Base-by-base conservation (phyloP, 2,329 filamentous ascomycete species). In the Fulvia fulva region DNA sequence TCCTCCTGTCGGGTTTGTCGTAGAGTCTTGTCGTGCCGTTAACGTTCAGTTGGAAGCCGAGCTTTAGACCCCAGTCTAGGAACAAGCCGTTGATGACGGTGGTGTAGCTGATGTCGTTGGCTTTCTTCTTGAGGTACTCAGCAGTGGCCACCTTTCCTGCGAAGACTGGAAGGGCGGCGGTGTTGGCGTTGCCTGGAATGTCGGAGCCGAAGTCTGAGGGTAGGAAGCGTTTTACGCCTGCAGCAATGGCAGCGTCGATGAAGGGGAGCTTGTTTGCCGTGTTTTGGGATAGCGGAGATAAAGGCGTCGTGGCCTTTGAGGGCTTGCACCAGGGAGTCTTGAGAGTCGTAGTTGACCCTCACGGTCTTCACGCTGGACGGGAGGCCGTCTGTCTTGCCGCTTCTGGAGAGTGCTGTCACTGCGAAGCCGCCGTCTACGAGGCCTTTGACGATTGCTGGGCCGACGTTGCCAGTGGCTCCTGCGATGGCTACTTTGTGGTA, bases 321-420 rank as follows among this genome's bases (percentile, higher is more conserved):
- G 0, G 73, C 75, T 6, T 59, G 41, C 9, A 69, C 65, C 30
- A 77, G 58, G 6, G 71, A 64, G 7, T 67, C 62, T 8, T 77
- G 72, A 8, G 80, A 72, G 19, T 74, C 64, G 68, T 84, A 84
- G 71, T 83, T 71, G 55, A 81, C 69, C 28, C 63, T 70, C 23
- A 70, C 73, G 19, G 76, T 67, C 7, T 67, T 66, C 45, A 80
- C 70, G 12, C 68, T 75, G 0, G 65, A 62, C 3, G 77, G 78
- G 1, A 82, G 70, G 0, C 62, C 72, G 55, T 65, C 45, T 1
- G 67, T 76, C 59, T 78, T 79, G 26, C 74, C 43, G n/a, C 75
- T 9, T 59, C 56, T 52, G 77, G 76, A 77, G 30, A 84, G 68
- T 54, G 77, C 77, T 1, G 80, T 83, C 56, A 83, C 64, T 45